Conservation (phyloP, 1,284 basidiomycete species). For the Tausonia pullulans region DNA sequence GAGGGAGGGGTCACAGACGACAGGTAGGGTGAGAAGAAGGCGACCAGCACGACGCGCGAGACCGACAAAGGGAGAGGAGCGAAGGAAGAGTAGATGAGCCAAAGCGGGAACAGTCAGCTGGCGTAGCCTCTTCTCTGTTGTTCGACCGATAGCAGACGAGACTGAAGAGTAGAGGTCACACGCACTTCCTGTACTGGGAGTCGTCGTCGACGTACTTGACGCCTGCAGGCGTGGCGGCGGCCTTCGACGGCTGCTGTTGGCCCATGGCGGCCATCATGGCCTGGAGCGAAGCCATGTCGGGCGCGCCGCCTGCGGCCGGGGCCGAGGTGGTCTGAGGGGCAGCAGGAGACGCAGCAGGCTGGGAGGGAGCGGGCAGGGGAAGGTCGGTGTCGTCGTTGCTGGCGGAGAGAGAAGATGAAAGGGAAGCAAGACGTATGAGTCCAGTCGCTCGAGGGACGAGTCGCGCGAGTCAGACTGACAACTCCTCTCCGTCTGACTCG, state of each 20-base stretch:
- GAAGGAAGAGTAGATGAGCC: neutral
- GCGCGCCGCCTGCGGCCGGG: neutral
- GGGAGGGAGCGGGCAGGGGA: neutral
- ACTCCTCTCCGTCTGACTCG: neutral
- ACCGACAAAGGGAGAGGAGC: neutral
- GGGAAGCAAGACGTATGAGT: neutral
- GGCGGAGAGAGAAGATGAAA: neutral
- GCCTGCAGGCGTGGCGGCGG: too few relatives aligned
- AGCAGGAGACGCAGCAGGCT: neutral
- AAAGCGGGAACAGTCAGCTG: too few relatives aligned
- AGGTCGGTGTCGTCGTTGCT: neutral
- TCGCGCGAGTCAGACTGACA: neutral
- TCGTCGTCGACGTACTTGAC: slow-evolving; percentile 7
- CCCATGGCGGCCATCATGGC: slow-evolving; percentile 15
- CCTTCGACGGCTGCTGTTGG: too few relatives aligned
- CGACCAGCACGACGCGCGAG: neutral
- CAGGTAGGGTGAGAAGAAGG: neutral
- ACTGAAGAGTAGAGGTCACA: neutral
- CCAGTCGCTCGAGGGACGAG: neutral
- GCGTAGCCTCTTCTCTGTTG: too few relatives aligned
- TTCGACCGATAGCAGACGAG: too few relatives aligned
- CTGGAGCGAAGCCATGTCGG: slow-evolving; percentile 8
- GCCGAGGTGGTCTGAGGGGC: neutral
- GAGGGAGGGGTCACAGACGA: neutral
- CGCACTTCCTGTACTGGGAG: slow-evolving; percentile 8